Evolutionary conservation across 306 rosid species (phyloP), one percentile per base, ranked within the genome.

Genomic region (Lotus japonicus): DNA sequence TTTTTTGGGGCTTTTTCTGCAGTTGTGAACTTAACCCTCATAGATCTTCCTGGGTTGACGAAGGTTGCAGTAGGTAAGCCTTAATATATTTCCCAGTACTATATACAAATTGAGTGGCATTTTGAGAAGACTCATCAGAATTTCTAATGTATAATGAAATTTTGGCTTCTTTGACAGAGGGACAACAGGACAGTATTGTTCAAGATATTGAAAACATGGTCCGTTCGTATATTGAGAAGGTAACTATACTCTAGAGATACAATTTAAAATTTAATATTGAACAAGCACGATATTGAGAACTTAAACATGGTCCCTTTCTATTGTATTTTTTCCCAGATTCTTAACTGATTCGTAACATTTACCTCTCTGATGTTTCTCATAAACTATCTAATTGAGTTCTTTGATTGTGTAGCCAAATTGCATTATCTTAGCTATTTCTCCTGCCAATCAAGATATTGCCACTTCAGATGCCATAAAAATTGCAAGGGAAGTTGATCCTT

Each of bases 381-480:
- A 58, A 57, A 70, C 36, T 15, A 54, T 75, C 80, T 87, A 70
- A 87, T 70, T 39, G 39, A 63, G 54, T 76, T 82, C 45, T 79
- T 55, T 74, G 73, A 39, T 70, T 82, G 75, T 85, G 88, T 76
- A 92, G 98, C 96, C 97, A 63, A 92, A 92, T 79, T 72, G 88
- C 94, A 92, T 92, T 81, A 92, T 92, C 85, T 84, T 92, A 77
- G 98, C 98, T 31, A 92, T 92, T 59, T 92, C 98, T 80, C 98
- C 97, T 0, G 98, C 98, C 68, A 92, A 92, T 85, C 98, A 92
- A 90, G 98, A 92, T 92, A 92, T 92, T 80, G 98, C 98, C 69
- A 92, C 98, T n/a, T 92, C 98, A 53, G 98, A 92, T 77, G 98
- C 98, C 51, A 92, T 92, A 78, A 92, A 92, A 81, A 91, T 92